Conservation (phyloP, 768 basidiomycete species). For the Boletus subparvulus region DNA sequence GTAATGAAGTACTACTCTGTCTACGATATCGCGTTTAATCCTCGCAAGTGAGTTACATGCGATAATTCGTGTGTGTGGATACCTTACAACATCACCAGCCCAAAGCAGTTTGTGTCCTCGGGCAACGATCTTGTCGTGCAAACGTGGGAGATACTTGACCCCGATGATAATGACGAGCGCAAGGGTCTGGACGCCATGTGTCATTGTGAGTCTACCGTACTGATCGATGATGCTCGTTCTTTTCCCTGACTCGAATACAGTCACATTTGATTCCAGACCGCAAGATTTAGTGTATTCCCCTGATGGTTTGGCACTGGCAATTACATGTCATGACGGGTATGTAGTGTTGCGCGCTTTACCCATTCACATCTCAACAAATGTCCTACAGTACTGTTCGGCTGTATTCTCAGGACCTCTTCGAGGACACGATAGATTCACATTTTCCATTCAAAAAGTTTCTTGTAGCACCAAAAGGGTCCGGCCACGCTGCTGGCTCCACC, state of each 20-base stretch:
- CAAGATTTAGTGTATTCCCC: constrained; percentile 49
- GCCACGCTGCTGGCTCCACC: constrained; percentile 44
- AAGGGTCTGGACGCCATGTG: constrained; percentile 11
- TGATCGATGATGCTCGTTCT: neutral
- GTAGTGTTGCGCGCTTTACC: constrained; percentile 1
- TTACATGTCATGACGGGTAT: constrained; percentile 32
- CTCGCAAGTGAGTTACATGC: constrained; percentile 39
- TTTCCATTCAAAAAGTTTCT: constrained; percentile 14
- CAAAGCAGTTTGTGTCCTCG: constrained; percentile 43
- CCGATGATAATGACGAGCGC: constrained; percentile 16
- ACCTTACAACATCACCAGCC: constrained; percentile 30
- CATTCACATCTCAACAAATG: neutral
- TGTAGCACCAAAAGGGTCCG: constrained; percentile 15
- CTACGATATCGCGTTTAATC: constrained; percentile 56
- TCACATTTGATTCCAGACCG: constrained; percentile 32
- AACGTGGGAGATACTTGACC: constrained; percentile 40
- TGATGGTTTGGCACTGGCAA: constrained; percentile 38
- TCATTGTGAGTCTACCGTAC: constrained; percentile 13
- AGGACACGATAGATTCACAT: constrained; percentile 13
- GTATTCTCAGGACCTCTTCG: constrained; percentile 25
- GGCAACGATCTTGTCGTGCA: constrained; percentile 46
- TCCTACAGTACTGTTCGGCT: constrained; percentile 22
- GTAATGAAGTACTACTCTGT: constrained; percentile 51
- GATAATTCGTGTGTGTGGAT: neutral
- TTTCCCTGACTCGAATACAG: constrained; percentile 10